Conservation (phyloP, 1,284 basidiomycete genomes). For the Schizophyllum commune region DNA sequence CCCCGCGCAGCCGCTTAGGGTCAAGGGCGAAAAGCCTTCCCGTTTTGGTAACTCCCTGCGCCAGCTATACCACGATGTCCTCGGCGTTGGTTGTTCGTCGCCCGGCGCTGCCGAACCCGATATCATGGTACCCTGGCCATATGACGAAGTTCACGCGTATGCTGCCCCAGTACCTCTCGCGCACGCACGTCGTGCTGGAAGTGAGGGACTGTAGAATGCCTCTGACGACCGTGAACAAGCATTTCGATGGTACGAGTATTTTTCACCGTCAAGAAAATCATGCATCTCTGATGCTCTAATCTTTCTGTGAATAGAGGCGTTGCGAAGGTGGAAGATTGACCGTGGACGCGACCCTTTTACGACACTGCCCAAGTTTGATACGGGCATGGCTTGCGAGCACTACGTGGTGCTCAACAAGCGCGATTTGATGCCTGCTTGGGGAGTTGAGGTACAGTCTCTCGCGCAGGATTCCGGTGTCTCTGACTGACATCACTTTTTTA, state of each 20-base stretch:
- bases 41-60: too few species aligned
- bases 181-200: constrained; percentile 90
- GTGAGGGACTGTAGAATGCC: constrained; percentile 90
- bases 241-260: constrained; percentile 63
- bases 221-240: constrained; percentile 88
- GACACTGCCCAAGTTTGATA: constrained; percentile 27
- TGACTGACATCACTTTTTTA: constrained; percentile 20
- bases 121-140: constrained; percentile 96
- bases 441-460: constrained; percentile 63
- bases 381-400: constrained; percentile 57
- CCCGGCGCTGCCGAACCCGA: constrained; percentile 64
- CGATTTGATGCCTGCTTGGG: constrained; percentile 83
- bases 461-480: constrained; percentile 5
- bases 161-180: constrained; percentile 70
- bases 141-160: constrained; percentile 85
- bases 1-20: too few species aligned
- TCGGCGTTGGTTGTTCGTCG: neutral
- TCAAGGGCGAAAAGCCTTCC: too few species aligned
- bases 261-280: constrained; percentile 2
- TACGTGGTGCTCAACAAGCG: constrained; percentile 92
- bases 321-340: constrained; percentile 57
- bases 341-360: constrained; percentile 44
- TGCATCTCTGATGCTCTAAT: constrained; percentile 10
- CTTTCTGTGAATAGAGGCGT: constrained; percentile 37
- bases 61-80: too few species aligned